Evolutionary conservation across 1,139 yeast genomes (phyloP).

Genomic region (Blastobotrys petasosporus): DNA sequence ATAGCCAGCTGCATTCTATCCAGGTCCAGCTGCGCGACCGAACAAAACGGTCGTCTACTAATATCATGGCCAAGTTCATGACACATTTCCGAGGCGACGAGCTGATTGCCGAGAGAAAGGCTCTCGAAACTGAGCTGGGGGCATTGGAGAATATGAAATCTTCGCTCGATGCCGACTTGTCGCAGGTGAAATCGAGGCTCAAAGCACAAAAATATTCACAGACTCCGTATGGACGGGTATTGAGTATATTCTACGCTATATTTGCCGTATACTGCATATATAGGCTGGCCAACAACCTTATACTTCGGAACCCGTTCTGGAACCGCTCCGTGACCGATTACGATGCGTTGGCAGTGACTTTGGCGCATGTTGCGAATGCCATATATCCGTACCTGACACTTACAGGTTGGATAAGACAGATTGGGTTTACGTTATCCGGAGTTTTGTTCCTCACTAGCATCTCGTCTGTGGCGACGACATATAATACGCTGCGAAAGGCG

Average conservation of each 20-base stretch:
- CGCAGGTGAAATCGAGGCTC: slow-evolving; percentile 23
- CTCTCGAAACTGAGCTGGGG: slow-evolving; percentile 62
- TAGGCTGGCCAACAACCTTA: slow-evolving; percentile 45
- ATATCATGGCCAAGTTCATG: slow-evolving; percentile 27
- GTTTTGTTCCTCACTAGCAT: slow-evolving; percentile 62
- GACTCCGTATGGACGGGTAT: slow-evolving; percentile 32
- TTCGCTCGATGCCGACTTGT: slow-evolving; percentile 32
- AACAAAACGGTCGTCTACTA: slow-evolving; percentile 23
- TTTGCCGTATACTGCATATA: slow-evolving; percentile 63
- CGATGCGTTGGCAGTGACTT: slow-evolving; percentile 47
- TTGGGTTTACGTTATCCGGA: slow-evolving; percentile 60
- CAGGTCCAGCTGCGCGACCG: slow-evolving; percentile 18
- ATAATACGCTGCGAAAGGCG: slow-evolving; percentile 27
- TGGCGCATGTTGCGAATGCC: slow-evolving; percentile 40
- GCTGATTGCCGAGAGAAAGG: slow-evolving; percentile 59
- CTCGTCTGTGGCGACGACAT: slow-evolving; percentile 30
- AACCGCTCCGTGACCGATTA: slow-evolving; percentile 13
- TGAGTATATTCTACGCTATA: slow-evolving; percentile 25
- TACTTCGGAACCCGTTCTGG: slow-evolving; percentile 29
- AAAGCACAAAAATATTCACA: slow-evolving; percentile 25
- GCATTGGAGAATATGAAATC: slow-evolving; percentile 46
- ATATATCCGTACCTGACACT: slow-evolving; percentile 31
- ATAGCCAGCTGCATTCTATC: slow-evolving; percentile 15
- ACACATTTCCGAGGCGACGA: slow-evolving; percentile 26
- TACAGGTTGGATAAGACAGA: slow-evolving; percentile 54